phyloP scores from a whole-genome alignment of 2,329 filamentous ascomycete species.

The Paecilomyces dactylethromorphus region DNA sequence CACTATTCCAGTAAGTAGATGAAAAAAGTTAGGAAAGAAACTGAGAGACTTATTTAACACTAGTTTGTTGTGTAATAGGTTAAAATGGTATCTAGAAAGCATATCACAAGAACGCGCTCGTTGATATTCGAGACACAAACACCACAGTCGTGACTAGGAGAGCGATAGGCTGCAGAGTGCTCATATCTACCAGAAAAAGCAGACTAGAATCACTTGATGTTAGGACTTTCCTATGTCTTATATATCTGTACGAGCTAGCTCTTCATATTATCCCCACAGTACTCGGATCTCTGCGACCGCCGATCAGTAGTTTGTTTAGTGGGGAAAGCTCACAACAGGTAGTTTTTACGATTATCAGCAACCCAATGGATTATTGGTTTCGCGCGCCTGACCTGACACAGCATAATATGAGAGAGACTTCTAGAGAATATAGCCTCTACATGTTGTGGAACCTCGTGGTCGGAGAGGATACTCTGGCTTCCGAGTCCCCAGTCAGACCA shows the following conservation, averaged over 20 bases:
- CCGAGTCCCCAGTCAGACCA: not conserved
- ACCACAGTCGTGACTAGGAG: not conserved
- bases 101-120: not conserved
- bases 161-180: too few relatives aligned
- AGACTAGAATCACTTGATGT: not conserved
- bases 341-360: not conserved
- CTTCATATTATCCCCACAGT: slow-evolving; percentile 4
- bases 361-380: not conserved
- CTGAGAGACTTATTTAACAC: too few relatives aligned
- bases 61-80: too few relatives aligned
- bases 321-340: slow-evolving; percentile 1
- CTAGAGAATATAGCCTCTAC: not conserved
- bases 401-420: not conserved
- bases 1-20: too few relatives aligned
- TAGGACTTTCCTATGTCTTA: not conserved
- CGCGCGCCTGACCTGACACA: not conserved
- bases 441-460: not conserved
- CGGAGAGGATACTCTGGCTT: not conserved
- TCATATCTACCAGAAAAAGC: not conserved
- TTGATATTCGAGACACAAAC: not conserved
- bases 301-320: slow-evolving; percentile 2
- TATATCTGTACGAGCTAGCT: slow-evolving; percentile 1
- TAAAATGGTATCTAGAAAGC: too few relatives aligned
- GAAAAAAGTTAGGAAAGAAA: too few relatives aligned
- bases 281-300: not conserved